A percentile compares a stretch with the other conserved stretches of the same genome.
Evolutionary conservation across 371 early-diverging fungal species (phyloP).

Genomic region (Lichtheimia ornata): DNA sequence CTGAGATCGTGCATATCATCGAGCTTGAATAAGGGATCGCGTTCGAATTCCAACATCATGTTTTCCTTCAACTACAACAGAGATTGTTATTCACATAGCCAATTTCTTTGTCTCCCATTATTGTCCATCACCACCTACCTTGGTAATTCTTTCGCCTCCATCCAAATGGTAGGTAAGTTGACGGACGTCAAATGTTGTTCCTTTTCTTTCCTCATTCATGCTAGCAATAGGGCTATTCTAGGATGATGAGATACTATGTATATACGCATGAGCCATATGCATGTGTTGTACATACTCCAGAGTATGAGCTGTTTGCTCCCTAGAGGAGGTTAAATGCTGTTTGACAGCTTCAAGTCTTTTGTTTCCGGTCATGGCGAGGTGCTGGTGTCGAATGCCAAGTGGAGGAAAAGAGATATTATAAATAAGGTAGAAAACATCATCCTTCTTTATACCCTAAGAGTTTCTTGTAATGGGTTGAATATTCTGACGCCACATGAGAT

Average conservation of each 20-base stretch:
- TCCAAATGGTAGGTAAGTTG: slow-evolving; percentile 83
- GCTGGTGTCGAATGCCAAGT: background rate
- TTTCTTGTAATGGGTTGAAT: too few species aligned
- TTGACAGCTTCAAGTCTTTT: slow-evolving; percentile 27
- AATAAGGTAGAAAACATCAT: too few species aligned
- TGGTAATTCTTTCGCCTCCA: slow-evolving; percentile 70
- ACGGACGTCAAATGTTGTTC: slow-evolving; percentile 74
- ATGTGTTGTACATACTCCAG: slow-evolving; percentile 22
- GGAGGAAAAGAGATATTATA: background rate
- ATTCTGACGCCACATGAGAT: too few species aligned
- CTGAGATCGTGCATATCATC: slow-evolving; percentile 80
- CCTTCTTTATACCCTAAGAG: too few species aligned
- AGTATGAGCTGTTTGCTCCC: slow-evolving; percentile 21
- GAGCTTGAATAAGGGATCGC: slow-evolving; percentile 85
- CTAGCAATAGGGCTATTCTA: slow-evolving; percentile 34
- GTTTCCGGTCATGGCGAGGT: slow-evolving; percentile 6
- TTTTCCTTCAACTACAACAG: slow-evolving; percentile 65
- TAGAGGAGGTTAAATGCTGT: slow-evolving; percentile 25
- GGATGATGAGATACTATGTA: background rate
- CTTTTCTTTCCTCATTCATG: slow-evolving; percentile 72
- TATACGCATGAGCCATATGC: background rate
- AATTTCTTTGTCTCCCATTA: background rate
- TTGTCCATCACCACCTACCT: slow-evolving; percentile 20
- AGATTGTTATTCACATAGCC: background rate
- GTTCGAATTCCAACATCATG: slow-evolving; percentile 86